Evolutionary conservation across 164 flowering plant genomes (phyloP).

Genomic region (Paratinospora sagittata): DNA sequence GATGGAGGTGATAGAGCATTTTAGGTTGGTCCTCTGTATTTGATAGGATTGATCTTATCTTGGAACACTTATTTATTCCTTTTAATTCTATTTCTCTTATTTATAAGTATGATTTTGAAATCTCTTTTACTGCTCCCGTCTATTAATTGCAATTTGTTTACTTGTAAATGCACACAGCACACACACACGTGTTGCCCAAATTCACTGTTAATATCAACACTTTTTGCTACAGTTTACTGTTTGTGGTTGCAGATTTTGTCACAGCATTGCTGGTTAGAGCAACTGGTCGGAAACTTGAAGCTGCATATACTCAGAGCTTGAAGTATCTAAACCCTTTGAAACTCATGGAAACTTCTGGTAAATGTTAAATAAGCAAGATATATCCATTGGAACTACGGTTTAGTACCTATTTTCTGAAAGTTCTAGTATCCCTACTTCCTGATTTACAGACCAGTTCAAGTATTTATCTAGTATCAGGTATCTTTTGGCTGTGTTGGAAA

Average conservation of each 20-base stretch:
- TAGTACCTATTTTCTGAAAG: not conserved
- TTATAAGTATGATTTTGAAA: not conserved
- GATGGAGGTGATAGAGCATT: not conserved
- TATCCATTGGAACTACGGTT: not conserved
- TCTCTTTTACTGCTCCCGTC: not conserved
- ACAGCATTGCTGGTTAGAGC: constrained; percentile 78
- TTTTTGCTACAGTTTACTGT: constrained; percentile 73
- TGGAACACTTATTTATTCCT: not conserved
- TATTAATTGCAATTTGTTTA: not conserved
- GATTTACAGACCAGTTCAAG: not conserved
- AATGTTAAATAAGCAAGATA: not conserved
- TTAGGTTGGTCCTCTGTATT: not conserved
- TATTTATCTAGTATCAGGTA: not conserved
- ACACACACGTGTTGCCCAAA: constrained; percentile 9
- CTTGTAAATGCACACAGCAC: not conserved
- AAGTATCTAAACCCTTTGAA: constrained; percentile 36
- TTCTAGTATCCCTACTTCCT: not conserved
- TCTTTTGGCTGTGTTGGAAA: not conserved
- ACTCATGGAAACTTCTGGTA: constrained; percentile 41
- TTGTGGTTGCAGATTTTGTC: constrained; percentile 82
- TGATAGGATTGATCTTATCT: not conserved
- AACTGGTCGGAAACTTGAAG: constrained; percentile 54
- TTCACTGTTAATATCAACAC: constrained; percentile 30
- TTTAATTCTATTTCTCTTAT: not conserved
- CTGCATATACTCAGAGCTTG: constrained; percentile 36